phyloP scores from a whole-genome alignment of 768 basidiomycete species.

The Rhodotorula kratochvilovae region DNA sequence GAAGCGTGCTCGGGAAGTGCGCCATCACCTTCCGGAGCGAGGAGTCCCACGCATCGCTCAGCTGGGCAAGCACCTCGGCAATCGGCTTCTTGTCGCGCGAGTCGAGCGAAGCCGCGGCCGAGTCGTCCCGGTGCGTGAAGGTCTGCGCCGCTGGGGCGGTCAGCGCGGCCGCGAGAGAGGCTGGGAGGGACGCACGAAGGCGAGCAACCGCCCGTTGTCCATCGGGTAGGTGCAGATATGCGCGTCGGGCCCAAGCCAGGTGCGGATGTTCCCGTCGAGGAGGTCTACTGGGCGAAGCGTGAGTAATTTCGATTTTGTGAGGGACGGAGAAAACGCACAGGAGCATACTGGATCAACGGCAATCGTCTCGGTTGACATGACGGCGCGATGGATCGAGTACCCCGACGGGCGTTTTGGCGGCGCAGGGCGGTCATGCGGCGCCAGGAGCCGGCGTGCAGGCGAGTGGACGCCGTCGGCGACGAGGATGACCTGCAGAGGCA shows the following conservation, averaged over 20 bases:
- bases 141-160: background rate
- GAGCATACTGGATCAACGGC: background rate
- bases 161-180: background rate
- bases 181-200: slow-evolving; percentile 14
- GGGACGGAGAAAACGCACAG: slow-evolving; percentile 5
- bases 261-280: slow-evolving; percentile 28
- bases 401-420: background rate
- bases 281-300: slow-evolving; percentile 7
- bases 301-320: background rate
- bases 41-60: slow-evolving; percentile 33
- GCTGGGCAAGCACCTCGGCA: background rate
- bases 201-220: slow-evolving; percentile 19
- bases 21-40: background rate
- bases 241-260: slow-evolving; percentile 31
- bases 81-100: slow-evolving; percentile 14
- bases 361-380: background rate
- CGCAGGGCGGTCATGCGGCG: background rate
- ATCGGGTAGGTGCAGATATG: slow-evolving; percentile 33
- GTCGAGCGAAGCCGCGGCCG: background rate
- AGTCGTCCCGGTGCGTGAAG: slow-evolving; percentile 27
- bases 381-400: slow-evolving; percentile 32
- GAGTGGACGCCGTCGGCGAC: slow-evolving; percentile 29
- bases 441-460: slow-evolving; percentile 2
- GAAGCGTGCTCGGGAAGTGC: slow-evolving; percentile 22
- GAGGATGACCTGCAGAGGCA: slow-evolving; percentile 19